phyloP scores from a whole-genome alignment of 2,329 filamentous ascomycete genomes.

The Aspergillus floridensis region DNA sequence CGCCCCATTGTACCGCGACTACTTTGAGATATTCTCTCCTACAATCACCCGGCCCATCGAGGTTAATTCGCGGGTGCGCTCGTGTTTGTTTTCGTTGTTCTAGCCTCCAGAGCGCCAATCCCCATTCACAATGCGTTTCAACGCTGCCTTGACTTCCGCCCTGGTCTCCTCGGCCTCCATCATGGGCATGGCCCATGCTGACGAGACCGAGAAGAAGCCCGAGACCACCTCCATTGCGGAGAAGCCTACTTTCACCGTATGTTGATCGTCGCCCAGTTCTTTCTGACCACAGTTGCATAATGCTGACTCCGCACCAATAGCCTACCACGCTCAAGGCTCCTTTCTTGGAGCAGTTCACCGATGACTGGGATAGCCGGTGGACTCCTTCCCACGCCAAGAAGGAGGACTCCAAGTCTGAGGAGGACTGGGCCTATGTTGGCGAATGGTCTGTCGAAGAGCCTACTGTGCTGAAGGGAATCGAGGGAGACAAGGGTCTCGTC shows the following conservation, averaged over 20 bases:
- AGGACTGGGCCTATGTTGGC: slow-evolving; percentile 96
- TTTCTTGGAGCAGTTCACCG: slow-evolving; percentile 98
- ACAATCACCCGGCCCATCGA: slow-evolving; percentile 13
- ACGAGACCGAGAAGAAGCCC: slow-evolving; percentile 62
- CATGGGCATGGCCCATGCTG: slow-evolving; percentile 63
- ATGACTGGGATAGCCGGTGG: slow-evolving; percentile 93
- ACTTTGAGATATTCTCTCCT: slow-evolving; percentile 7
- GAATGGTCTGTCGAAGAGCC: slow-evolving; percentile 98
- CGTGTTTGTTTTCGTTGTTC: slow-evolving; percentile 16
- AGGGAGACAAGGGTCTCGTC: slow-evolving; percentile 93
- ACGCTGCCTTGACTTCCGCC: slow-evolving; percentile 70
- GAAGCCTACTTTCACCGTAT: slow-evolving; percentile 83
- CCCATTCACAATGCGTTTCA: slow-evolving; percentile 72
- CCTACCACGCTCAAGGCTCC: slow-evolving; percentile 84
- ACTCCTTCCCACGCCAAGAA: slow-evolving; percentile 96
- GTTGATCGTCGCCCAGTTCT: slow-evolving; percentile 37
- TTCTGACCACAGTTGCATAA: background rate
- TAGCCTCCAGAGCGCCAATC: background rate
- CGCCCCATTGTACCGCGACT: background rate
- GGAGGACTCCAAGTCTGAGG: slow-evolving; percentile 73
- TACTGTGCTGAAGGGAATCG: slow-evolving; percentile 81
- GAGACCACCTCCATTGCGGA: slow-evolving; percentile 57
- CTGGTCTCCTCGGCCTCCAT: slow-evolving; percentile 69
- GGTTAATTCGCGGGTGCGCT: slow-evolving; percentile 21
- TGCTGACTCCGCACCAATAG: slow-evolving; percentile 48